Base-by-base conservation (phyloP, 306 rosid species). In the Vigna hirtella region DNA sequence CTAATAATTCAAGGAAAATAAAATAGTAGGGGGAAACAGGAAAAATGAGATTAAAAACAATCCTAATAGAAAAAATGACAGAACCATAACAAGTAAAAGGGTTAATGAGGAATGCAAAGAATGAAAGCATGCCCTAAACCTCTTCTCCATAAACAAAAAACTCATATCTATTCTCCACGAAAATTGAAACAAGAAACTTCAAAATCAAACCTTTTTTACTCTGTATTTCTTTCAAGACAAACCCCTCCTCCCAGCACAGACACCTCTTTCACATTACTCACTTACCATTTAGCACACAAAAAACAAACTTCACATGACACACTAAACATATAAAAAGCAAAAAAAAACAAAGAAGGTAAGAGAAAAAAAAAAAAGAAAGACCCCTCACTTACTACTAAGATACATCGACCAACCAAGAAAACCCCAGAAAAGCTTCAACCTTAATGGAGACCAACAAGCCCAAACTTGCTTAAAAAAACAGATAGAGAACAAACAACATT, bases 181-280 rank as follows among this genome's bases (percentile, higher is more conserved):
- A 79, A 79, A 30, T 22, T 52, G 16, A 4, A 16, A 66, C 30
- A 72, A 66, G 11, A 53, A 77, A 42, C 72, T 5, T 3, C 78
- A 80, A 86, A 77, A 80, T 20, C 79, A 70, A 83, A 77, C 24
- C 81, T 83, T 68, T 20, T 30, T 45, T 4, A 62, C 8, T 38
- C 4, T 9, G 32, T 56, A 40, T 68, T 77, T 49, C 72, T 55
- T 77, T 34, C 38, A 9, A 77, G 22, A 40, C 66, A 48, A 26
- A 0, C 30, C 42, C 69, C 72, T 56, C 48, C 55, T 49, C 76
- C 73, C 72, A 65, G 40, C 55, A 28, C 13, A 61, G 2, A 71
- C 6, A 64, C 66, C 80, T 12, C 77, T 77, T 43, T 40, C 70
- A 58, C 24, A 63, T n/a, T 66, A 14, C 47, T 55, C 82, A 40